A percentile compares a stretch with the other conserved stretches of the same genome.
Conservation (phyloP, 176 grass and related monocot genomes). For the Secale cereale region DNA sequence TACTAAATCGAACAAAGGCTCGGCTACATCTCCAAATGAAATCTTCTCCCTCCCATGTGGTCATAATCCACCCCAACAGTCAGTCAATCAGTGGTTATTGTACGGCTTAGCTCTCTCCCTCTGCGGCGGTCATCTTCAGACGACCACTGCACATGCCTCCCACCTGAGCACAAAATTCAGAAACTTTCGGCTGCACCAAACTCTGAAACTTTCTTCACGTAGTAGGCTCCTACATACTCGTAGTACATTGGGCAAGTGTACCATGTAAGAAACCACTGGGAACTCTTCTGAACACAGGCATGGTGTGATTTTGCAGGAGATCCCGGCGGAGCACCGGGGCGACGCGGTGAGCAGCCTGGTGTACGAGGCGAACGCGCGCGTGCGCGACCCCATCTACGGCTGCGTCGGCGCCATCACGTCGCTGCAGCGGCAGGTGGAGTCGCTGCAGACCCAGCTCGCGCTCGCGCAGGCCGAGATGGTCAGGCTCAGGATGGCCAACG, state of each 20-base stretch:
- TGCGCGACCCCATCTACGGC: slow-evolving; percentile 89
- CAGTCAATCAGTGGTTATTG: not conserved
- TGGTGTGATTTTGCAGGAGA: slow-evolving; percentile 63
- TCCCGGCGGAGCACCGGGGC: slow-evolving; percentile 75
- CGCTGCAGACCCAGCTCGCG: slow-evolving; percentile 83
- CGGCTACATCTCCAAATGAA: not conserved
- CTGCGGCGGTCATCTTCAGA: not conserved
- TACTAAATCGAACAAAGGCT: not conserved
- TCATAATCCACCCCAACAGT: not conserved
- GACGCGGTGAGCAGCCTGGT: slow-evolving; percentile 98
- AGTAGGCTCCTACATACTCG: too few relatives aligned
- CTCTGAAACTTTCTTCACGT: too few relatives aligned
- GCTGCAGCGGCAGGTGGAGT: slow-evolving; percentile 91
- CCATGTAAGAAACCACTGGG: too few relatives aligned
- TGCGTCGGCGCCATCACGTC: slow-evolving; percentile 92
- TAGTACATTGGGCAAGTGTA: too few relatives aligned
- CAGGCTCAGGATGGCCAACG: slow-evolving; percentile 54
- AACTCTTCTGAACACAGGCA: too few relatives aligned
- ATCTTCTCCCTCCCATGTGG: slow-evolving; percentile 30
- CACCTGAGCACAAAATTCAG: not conserved
- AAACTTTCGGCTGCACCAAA: slow-evolving; percentile 42
- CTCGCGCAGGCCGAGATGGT: slow-evolving; percentile 91
- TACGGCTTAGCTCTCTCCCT: not conserved
- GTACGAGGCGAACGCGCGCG: slow-evolving; percentile 96
- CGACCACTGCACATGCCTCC: slow-evolving; percentile 9